Evolutionary conservation across 768 basidiomycete genomes (phyloP).

Genomic region (Boletus bicolor): DNA sequence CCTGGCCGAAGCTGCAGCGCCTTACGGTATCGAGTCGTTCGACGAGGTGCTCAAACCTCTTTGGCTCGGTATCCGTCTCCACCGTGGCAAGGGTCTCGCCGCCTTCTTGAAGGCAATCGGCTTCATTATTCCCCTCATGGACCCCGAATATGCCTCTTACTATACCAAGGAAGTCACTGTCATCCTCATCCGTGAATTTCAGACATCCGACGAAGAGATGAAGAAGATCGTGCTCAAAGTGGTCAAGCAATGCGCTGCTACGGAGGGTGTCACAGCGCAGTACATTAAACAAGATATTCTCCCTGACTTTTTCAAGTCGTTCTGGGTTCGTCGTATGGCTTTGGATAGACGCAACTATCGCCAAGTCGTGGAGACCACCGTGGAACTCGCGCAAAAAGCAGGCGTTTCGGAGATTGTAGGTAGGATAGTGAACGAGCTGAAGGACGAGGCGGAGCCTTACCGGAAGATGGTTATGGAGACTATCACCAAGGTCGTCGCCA

Average conservation of each 20-base stretch:
- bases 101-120: slow-evolving; percentile 91
- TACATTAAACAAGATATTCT: slow-evolving; percentile 98
- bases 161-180: slow-evolving; percentile 98
- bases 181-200: slow-evolving; percentile 97
- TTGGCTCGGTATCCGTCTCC: slow-evolving; percentile 75
- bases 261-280: slow-evolving; percentile 92
- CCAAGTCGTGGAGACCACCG: slow-evolving; percentile 98
- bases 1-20: slow-evolving; percentile 93
- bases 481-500: slow-evolving; percentile 92
- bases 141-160: slow-evolving; percentile 98
- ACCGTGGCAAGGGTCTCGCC: slow-evolving; percentile 75
- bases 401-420: slow-evolving; percentile 97
- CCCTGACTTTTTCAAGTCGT: slow-evolving; percentile 98
- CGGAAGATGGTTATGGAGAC: slow-evolving; percentile 99
- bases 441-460: slow-evolving; percentile 69
- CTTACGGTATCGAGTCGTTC: slow-evolving; percentile 99
- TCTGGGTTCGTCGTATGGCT: slow-evolving; percentile 99
- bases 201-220: slow-evolving; percentile 99
- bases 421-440: slow-evolving; percentile 62
- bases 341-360: slow-evolving; percentile 94
- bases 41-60: slow-evolving; percentile 87
- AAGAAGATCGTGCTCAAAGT: slow-evolving; percentile 99
- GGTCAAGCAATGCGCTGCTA: slow-evolving; percentile 97
- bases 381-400: slow-evolving; percentile 95
- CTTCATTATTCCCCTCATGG: slow-evolving; percentile 99